Evolutionary conservation across 352 stramenopile species (phyloP).

Genomic region (Phytophthora macrochlamydospora): DNA sequence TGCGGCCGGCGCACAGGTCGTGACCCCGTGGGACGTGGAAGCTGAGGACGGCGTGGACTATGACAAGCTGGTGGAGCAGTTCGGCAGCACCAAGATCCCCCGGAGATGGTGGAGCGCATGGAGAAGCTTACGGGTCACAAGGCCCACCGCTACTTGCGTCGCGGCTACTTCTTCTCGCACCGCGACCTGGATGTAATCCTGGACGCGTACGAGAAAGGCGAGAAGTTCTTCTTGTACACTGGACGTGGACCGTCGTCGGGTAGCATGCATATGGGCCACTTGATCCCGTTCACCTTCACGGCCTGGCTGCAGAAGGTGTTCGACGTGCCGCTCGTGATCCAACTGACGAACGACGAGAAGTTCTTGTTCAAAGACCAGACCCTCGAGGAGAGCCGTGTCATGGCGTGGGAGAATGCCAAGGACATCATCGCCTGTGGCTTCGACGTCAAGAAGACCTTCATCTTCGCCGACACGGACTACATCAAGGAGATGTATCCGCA

Average conservation of each 20-base stretch:
- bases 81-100: slow-evolving; percentile 96
- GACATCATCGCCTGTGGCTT: slow-evolving; percentile 99
- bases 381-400: slow-evolving; percentile 85
- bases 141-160: slow-evolving; percentile 97
- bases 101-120: slow-evolving; percentile 94
- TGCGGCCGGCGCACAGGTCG: slow-evolving; percentile 71
- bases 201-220: slow-evolving; percentile 94
- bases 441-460: slow-evolving; percentile 98
- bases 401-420: slow-evolving; percentile 99
- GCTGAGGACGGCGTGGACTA: slow-evolving; percentile 98
- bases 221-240: slow-evolving; percentile 99
- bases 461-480: slow-evolving; percentile 99
- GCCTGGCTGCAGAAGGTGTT: slow-evolving; percentile 99
- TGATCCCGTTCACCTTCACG: slow-evolving; percentile 99
- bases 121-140: slow-evolving; percentile 94
- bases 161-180: slow-evolving; percentile 99
- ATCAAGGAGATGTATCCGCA: slow-evolving; percentile 99
- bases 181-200: slow-evolving; percentile 97
- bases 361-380: slow-evolving; percentile 99
- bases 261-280: slow-evolving; percentile 99
- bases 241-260: slow-evolving; percentile 96
- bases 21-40: slow-evolving; percentile 94
- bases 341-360: slow-evolving; percentile 99
- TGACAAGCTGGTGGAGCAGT: slow-evolving; percentile 98
- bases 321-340: slow-evolving; percentile 99